A percentile compares a stretch with the other conserved stretches of the same genome.
phyloP scores from a whole-genome alignment of 176 grass and related monocot genomes.

The Carex pumila region DNA sequence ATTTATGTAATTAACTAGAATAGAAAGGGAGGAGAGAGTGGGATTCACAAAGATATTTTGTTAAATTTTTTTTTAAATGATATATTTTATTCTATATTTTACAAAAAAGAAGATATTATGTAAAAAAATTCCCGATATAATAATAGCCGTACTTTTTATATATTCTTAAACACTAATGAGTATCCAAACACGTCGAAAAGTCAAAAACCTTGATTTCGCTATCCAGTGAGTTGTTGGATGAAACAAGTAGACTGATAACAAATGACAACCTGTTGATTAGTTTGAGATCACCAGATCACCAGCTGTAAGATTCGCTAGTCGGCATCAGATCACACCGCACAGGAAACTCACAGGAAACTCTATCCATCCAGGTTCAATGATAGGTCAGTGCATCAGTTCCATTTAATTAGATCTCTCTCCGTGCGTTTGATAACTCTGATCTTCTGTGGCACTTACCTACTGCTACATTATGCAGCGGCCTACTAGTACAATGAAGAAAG shows the following conservation, averaged over 20 bases:
- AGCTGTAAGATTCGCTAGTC: neutral
- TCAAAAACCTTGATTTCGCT: neutral
- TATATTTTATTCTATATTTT: no score
- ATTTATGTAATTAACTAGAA: no score
- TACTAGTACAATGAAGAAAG: neutral
- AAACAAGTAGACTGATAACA: neutral
- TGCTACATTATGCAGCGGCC: neutral
- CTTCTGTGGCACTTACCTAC: neutral
- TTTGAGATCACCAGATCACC: neutral
- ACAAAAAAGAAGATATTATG: no score
- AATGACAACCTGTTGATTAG: neutral
- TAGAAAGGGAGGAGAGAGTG: no score
- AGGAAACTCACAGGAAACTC: slow-evolving; percentile 1
- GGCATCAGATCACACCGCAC: neutral
- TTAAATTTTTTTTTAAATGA: no score
- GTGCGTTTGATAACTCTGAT: neutral
- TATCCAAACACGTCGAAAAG: neutral
- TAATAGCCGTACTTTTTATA: no score
- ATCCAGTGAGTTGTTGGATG: neutral
- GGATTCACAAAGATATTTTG: no score
- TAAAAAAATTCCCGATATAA: no score
- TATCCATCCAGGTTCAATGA: neutral
- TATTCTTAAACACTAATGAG: no score
- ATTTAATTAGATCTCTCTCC: no score
- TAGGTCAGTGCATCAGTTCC: neutral